Evolutionary conservation across 129 eudicot genomes (phyloP), one percentile per base, ranked within the genome.

Genomic region (Saussurea involucrata): DNA sequence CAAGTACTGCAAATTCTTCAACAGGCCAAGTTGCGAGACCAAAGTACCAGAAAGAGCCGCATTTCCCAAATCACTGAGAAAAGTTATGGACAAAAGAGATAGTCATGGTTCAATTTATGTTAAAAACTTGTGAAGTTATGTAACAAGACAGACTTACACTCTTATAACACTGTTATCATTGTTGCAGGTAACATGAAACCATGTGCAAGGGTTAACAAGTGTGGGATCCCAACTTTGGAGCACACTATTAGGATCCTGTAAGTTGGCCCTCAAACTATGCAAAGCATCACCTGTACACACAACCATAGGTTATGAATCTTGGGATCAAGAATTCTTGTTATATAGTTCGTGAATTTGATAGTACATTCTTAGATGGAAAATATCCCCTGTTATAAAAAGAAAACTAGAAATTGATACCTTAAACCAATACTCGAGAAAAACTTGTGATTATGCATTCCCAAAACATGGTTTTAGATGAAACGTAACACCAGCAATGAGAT

Each of bases 191-290:
- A 92, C 97, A 82, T 92, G 97, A 81, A 89, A 92, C 97, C 97
- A 92, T 11, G 97, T 92, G 85, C 97, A 92, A 24, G 97, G 97
- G 75, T 92, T 89, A 40, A 89, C 97, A 71, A 92, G 88, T 31
- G 97, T 92, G 6, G 97, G 96, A 75, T 92, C 96, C 97, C 93
- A 92, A 76, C 97, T 92, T 65, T 92, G 97, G 15, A 92, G 83
- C 73, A 92, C 97, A 78, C 87, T 89, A 72, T 89, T 83, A 33
- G 97, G 97, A 79, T 92, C 97, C 29, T 84, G 66, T 73, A 92
- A 82, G 77, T 82, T 89, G 67, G 81, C 64, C 80, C 92, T 78
- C 53, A 92, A 78, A 46, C 74, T 82, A 81, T 92, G 91, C 60
- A 92, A 75, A 46, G 96, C 96, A 81, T 92, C 97, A 76, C 97